Conservation (phyloP, 345 rosid species). For the Corchorus capsularis region DNA sequence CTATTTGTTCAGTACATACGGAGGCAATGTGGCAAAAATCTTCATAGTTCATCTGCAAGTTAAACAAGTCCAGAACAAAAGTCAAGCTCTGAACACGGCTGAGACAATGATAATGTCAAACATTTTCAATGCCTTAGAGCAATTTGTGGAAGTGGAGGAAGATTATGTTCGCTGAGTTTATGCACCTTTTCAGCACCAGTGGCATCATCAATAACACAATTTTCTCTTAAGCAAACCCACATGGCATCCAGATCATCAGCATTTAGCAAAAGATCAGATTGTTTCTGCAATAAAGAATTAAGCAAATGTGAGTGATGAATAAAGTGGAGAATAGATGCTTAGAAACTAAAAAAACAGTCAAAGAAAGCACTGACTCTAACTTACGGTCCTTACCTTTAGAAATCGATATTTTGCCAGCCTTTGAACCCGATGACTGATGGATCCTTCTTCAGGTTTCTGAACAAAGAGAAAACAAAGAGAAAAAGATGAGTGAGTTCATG, state of each 20-base stretch:
- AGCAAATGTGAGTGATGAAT: constrained; percentile 14
- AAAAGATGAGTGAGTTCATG: neutral
- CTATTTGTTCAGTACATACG: constrained; percentile 95
- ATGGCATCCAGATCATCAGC: constrained; percentile 98
- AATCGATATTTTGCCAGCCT: constrained; percentile 93
- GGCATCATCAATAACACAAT: constrained; percentile 97
- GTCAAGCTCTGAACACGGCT: constrained; percentile 2
- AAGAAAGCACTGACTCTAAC: neutral
- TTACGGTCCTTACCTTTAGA: constrained; percentile 60
- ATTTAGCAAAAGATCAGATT: constrained; percentile 90
- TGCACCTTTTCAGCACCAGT: constrained; percentile 98
- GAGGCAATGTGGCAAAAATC: constrained; percentile 99
- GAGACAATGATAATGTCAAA: neutral
- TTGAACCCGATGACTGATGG: constrained; percentile 92
- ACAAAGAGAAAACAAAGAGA: constrained; percentile 30
- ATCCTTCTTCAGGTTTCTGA: constrained; percentile 99
- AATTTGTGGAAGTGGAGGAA: neutral
- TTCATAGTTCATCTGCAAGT: constrained; percentile 92
- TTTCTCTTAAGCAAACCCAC: constrained; percentile 99
- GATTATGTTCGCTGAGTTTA: neutral
- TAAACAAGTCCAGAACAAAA: neutral
- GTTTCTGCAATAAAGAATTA: constrained; percentile 67
- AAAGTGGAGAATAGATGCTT: constrained; percentile 3
- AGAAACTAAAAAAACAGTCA: neutral
- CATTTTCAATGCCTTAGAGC: neutral